phyloP scores from a whole-genome alignment of 805 yeast species.

The Diddensiella transvaalensis region DNA sequence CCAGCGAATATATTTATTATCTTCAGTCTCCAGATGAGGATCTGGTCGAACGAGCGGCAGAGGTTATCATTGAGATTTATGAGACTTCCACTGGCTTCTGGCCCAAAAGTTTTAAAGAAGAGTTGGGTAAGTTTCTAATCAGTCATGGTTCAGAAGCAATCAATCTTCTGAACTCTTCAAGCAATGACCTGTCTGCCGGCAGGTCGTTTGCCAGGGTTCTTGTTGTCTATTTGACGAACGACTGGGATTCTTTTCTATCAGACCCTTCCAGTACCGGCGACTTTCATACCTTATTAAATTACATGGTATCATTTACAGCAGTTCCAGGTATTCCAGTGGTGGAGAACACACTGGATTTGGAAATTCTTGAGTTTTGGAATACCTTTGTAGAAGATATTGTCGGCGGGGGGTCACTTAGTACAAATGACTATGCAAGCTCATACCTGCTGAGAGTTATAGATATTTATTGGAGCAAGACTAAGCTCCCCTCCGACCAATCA shows the following conservation, averaged over 20 bases:
- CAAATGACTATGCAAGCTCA: background rate
- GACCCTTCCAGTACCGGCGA: conserved; percentile 6
- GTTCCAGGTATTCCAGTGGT: conserved; percentile 21
- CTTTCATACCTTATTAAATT: conserved; percentile 5
- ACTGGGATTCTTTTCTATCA: conserved; percentile 1
- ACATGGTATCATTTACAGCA: conserved; percentile 17
- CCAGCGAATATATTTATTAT: conserved; percentile 8
- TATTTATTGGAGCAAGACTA: conserved; percentile 68
- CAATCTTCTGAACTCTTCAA: background rate
- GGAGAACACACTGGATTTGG: conserved; percentile 30
- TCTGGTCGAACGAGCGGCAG: conserved; percentile 13
- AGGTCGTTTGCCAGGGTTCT: conserved; percentile 9
- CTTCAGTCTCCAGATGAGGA: conserved; percentile 16
- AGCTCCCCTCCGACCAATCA: conserved; percentile 29
- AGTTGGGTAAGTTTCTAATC: conserved; percentile 8
- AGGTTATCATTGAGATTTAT: conserved; percentile 19
- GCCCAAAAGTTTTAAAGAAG: conserved; percentile 14
- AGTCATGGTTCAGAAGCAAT: conserved; percentile 4
- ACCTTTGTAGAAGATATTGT: conserved; percentile 31
- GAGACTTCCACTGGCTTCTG: conserved; percentile 14
- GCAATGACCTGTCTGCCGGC: conserved; percentile 13
- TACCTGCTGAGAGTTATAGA: conserved; percentile 47
- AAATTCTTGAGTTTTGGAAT: conserved; percentile 35
- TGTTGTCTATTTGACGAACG: conserved; percentile 12
- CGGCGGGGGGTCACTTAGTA: conserved; percentile 30